Evolutionary conservation across 1,139 yeast genomes (phyloP), one percentile per base, ranked within the genome.

Genomic region (Geotrichum klebahnii): DNA sequence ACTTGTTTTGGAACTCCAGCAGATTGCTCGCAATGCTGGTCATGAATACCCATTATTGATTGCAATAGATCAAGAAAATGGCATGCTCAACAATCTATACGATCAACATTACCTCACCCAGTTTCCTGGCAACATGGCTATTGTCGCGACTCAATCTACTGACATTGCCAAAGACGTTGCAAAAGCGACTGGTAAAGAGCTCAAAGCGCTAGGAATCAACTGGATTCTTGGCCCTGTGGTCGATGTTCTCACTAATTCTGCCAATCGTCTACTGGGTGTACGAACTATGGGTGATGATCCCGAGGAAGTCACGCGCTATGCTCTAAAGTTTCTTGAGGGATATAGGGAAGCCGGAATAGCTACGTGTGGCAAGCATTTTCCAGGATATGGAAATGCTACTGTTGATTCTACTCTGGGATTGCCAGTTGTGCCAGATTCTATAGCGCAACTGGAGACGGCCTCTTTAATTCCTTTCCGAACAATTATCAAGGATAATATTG

Each of bases 41-140:
- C 81, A 80, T 57, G 68, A 73, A 55, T 69, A 76, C 55, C 87
- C 87, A 1, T 63, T 81, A 26, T 66, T 68, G 44, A 64, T 72
- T 26, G 69, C 70, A 19, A 63, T 71, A 55, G 74, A 76, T 56
- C 77, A 74, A 54, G 79, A 75, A 66, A 74, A 62, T 57, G 78
- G 79, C 51, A 70, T 71, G 71, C 62, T 79, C 65, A 80, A 80
- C 62, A 73, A 81, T 26, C 67, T 81, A 40, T 78, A 77, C 59
- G 84, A 80, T 57, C 72, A 76, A 3, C 73, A 74, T 9, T 70
- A 67, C 53, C 63, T 81, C 28, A 76, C 81, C 8, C 85, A 81
- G 61, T 79, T 77, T 56, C 86, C 86, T 0, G 79, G 82, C 2
- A 80, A 82, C 16, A 79, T 81, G 84, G 85, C 82, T 2, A 64